A percentile compares a stretch with the other conserved stretches of the same genome.
These are phyloP conservation scores for Acrocalymma vagum DNA, from an alignment of 2,329 filamentous ascomycete species.

Conservation along the genomic window DNA sequence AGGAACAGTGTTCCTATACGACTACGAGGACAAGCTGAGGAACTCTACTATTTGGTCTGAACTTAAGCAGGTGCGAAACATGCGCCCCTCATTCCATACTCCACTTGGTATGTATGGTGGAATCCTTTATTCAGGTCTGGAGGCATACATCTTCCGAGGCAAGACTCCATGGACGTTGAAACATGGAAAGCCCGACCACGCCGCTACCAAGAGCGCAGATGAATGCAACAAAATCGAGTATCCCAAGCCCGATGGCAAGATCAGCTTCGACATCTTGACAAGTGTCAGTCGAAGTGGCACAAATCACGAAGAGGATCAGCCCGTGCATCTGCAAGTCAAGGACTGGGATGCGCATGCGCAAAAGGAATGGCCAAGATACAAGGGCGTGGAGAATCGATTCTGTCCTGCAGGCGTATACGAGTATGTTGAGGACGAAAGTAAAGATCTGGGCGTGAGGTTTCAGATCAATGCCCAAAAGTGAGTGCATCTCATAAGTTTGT, in stretches of 20 bases:
- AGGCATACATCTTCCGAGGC: conserved; percentile 87
- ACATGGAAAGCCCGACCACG: conserved; percentile 81
- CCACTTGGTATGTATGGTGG: conserved; percentile 90
- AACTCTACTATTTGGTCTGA: conserved; percentile 93
- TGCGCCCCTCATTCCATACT: conserved; percentile 92
- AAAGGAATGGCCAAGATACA: conserved; percentile 83
- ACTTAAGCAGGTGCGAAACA: conserved; percentile 93
- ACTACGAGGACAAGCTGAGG: conserved; percentile 90
- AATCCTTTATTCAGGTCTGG: conserved; percentile 89
- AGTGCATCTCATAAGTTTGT: conserved; percentile 56
- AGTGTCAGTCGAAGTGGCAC: conserved; percentile 95
- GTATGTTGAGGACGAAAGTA: conserved; percentile 91
- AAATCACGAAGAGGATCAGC: conserved; percentile 98
- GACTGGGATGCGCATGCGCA: conserved; percentile 93
- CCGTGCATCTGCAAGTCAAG: conserved; percentile 91
- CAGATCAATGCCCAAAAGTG: conserved; percentile 98
- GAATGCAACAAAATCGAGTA: conserved; percentile 91
- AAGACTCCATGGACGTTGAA: conserved; percentile 90
- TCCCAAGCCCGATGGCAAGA: conserved; percentile 92
- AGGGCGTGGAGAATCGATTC: conserved; percentile 95
- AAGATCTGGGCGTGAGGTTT: conserved; percentile 89
- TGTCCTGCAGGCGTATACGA: conserved; percentile 98
- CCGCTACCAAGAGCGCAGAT: conserved; percentile 80
- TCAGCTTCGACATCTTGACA: conserved; percentile 95
- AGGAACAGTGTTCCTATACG: conserved; percentile 87